Conservation (phyloP, 2,329 filamentous ascomycete species). For the Verticillium nonalfalfae region DNA sequence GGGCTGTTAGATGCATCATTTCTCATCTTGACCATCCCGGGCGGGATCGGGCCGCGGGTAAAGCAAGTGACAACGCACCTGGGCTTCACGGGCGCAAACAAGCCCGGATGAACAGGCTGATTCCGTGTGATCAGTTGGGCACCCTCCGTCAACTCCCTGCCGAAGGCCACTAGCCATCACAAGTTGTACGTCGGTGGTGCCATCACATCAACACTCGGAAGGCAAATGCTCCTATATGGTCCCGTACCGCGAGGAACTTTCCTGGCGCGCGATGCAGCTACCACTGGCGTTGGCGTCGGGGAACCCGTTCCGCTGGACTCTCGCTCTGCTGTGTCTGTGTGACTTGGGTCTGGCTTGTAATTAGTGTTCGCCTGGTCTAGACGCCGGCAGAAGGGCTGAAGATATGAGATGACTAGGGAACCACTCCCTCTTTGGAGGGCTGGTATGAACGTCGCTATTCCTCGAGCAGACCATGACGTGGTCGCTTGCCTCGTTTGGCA, state of each 20-base stretch:
- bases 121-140: background rate
- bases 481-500: no score
- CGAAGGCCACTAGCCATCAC: background rate
- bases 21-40: background rate
- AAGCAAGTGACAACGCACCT: background rate
- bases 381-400: background rate
- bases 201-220: no score
- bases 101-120: background rate
- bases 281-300: constrained; percentile 2
- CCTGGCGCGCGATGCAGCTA: constrained; percentile 4
- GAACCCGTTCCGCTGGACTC: constrained; percentile 6
- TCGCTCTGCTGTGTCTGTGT: background rate
- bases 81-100: background rate
- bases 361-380: background rate
- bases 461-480: no score
- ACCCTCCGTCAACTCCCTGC: background rate
- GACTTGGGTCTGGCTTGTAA: background rate
- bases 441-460: background rate
- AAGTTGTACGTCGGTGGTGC: no score
- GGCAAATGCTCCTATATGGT: no score
- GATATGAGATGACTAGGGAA: background rate
- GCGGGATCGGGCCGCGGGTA: background rate
- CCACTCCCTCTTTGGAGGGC: background rate
- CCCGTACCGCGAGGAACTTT: no score
- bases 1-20: background rate